Conservation (phyloP, 768 basidiomycete species). For the Lentinula sp. region DNA sequence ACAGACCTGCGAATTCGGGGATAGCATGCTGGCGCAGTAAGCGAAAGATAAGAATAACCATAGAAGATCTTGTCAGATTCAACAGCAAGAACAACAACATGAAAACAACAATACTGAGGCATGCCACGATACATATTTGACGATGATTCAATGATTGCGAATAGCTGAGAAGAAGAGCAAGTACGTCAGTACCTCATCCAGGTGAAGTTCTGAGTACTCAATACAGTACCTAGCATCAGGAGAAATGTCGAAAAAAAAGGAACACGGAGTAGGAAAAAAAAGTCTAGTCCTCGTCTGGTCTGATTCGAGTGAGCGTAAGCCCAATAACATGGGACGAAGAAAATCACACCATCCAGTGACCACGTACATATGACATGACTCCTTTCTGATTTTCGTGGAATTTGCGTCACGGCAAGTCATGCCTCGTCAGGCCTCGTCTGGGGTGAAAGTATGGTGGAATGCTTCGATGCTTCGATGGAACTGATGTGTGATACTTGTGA, state of each 20-base stretch:
- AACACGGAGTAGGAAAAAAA: too few relatives aligned
- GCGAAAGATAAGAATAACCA: background rate
- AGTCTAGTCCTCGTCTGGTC: too few relatives aligned
- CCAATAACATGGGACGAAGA: background rate
- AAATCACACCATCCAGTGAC: background rate
- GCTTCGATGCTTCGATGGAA: background rate
- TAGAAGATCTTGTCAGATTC: background rate
- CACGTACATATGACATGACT: background rate
- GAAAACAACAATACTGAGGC: background rate
- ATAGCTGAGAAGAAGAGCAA: background rate
- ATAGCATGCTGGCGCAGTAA: background rate
- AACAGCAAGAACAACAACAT: background rate
- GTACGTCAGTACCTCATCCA: background rate
- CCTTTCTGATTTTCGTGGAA: slow-evolving; percentile 1
- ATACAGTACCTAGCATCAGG: too few relatives aligned
- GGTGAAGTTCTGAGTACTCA: background rate
- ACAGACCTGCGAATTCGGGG: background rate
- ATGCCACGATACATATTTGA: background rate
- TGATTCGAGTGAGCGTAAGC: background rate
- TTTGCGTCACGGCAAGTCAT: background rate
- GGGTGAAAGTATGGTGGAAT: background rate
- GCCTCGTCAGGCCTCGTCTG: background rate
- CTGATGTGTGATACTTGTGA: background rate
- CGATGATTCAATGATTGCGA: background rate
- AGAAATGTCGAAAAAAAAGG: too few relatives aligned